Conservation (phyloP, 2,329 filamentous ascomycete genomes). For the Scleromitrula shiraiana region DNA sequence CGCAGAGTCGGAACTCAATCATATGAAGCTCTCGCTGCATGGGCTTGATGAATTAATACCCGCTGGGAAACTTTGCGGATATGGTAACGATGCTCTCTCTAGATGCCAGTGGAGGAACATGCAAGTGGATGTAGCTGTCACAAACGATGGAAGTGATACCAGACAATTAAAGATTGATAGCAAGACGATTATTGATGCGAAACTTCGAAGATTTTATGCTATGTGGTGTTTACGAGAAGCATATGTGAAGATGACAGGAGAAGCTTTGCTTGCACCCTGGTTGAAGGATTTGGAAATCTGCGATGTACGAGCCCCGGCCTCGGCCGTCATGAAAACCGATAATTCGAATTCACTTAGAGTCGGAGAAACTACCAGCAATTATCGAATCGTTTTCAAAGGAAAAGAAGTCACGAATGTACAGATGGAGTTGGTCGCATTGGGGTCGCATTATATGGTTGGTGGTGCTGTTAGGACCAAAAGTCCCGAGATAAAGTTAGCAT, state of each 20-base stretch:
- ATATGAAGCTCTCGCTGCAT: slow-evolving; percentile 43
- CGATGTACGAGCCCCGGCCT: slow-evolving; percentile 36
- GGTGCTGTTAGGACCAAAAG: slow-evolving; percentile 16
- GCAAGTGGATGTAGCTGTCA: slow-evolving; percentile 13
- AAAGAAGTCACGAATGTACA: slow-evolving; percentile 22
- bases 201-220: slow-evolving; percentile 65
- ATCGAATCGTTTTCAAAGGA: slow-evolving; percentile 22
- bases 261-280: slow-evolving; percentile 68
- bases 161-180: slow-evolving; percentile 24
- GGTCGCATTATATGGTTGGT: slow-evolving; percentile 26
- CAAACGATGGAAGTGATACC: slow-evolving; percentile 7
- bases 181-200: slow-evolving; percentile 43
- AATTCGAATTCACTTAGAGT: slow-evolving; percentile 15
- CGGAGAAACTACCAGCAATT: slow-evolving; percentile 18
- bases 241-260: slow-evolving; percentile 76
- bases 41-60: slow-evolving; percentile 11
- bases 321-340: slow-evolving; percentile 4
- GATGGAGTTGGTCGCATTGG: slow-evolving; percentile 25
- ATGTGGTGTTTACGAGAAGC: slow-evolving; percentile 75
- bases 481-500: slow-evolving; percentile 4
- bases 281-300: slow-evolving; percentile 62
- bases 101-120: slow-evolving; percentile 23
- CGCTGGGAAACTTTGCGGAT: slow-evolving; percentile 9
- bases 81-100: slow-evolving; percentile 17
- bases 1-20: slow-evolving; percentile 49